Base-by-base conservation (phyloP, 2,329 filamentous ascomycete genomes). In the Fusarium stilboides region DNA sequence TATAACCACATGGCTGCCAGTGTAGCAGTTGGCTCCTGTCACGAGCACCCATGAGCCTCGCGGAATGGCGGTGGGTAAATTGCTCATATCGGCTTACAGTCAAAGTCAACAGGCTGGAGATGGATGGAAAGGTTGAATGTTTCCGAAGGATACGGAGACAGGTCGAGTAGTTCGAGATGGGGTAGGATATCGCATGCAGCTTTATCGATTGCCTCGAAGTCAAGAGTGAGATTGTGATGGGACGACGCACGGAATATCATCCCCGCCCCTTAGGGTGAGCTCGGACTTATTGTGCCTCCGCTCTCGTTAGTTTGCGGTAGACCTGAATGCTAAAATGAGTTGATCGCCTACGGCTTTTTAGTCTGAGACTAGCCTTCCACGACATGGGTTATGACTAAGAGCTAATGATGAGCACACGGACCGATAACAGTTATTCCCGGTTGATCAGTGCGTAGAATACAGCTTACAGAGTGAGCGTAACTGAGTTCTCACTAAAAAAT, bases 11-110 rank as follows among this genome's bases (percentile, higher is more conserved):
- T 73, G 71, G 24, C 70, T 63, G 2, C 68, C 71, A 0, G 62
- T 73, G 44, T 73, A 58, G 9, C 71, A 62, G 14, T 70, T 73
- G 2, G 68, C 70, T 50, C 55, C 71, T 2, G 65, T 72, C 5
- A 73, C 70, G 10, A 73, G 65, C 14, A 73, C 55, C 68, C 68
- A 70, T 9, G 71, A 73, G 3, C 65, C 68, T 17, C 51, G n/a
- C 3, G 70, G 62, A 10, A 73, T 73, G 7, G 60, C 60, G 10
- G 68, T 71, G 1, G 60, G 60, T 49, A 65, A 50, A 39, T 59
- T 14, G 26, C 28, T 44, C 62, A 65, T 65, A 1, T 4, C 43
- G 34, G 6, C 1, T 6, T 13, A 15, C 8, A 15, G 19, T 15
- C 4, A 17, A 22, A 5, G 14, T 24, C 14, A 8, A 17, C 20